phyloP scores from a whole-genome alignment of 768 basidiomycete species.

The Paxillus involutus region DNA sequence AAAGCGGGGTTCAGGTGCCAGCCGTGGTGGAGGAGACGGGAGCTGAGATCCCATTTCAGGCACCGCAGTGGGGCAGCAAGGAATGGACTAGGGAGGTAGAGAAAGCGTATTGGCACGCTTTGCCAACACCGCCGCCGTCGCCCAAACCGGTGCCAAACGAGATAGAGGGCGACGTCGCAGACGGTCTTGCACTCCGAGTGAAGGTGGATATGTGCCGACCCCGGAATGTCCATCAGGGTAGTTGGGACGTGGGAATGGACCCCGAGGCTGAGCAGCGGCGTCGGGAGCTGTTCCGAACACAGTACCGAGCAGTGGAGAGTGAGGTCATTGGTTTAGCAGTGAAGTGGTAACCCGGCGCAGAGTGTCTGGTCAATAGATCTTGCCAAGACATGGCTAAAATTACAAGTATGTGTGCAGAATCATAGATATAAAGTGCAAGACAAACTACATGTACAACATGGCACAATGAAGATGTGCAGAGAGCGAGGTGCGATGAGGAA shows the following conservation, averaged over 20 bases:
- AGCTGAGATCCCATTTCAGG: conserved; percentile 34
- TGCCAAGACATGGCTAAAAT: not conserved
- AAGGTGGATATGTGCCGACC: conserved; percentile 42
- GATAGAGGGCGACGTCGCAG: conserved; percentile 22
- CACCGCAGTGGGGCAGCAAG: conserved; percentile 77
- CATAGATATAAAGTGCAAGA: conserved; percentile 8
- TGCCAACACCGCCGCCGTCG: conserved; percentile 48
- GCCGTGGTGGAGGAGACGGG: conserved; percentile 24
- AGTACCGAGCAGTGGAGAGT: conserved; percentile 83
- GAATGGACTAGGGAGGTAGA: conserved; percentile 85
- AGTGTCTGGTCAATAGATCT: not conserved
- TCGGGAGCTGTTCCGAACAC: conserved; percentile 63
- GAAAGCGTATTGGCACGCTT: conserved; percentile 71
- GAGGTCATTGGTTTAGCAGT: conserved; percentile 78
- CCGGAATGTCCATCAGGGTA: conserved; percentile 28
- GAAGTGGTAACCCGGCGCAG: conserved; percentile 52
- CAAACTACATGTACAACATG: conserved; percentile 15
- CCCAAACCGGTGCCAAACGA: conserved; percentile 22
- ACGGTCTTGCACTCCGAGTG: conserved; percentile 39
- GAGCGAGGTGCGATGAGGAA: conserved; percentile 13
- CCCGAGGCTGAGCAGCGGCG: conserved; percentile 43
- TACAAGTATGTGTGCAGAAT: not conserved
- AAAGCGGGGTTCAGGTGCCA: conserved; percentile 42
- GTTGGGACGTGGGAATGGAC: conserved; percentile 41
- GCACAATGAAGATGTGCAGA: conserved; percentile 20